Evolutionary conservation across 805 yeast species (phyloP).

Genomic region (Pichia sporocuriosa): DNA sequence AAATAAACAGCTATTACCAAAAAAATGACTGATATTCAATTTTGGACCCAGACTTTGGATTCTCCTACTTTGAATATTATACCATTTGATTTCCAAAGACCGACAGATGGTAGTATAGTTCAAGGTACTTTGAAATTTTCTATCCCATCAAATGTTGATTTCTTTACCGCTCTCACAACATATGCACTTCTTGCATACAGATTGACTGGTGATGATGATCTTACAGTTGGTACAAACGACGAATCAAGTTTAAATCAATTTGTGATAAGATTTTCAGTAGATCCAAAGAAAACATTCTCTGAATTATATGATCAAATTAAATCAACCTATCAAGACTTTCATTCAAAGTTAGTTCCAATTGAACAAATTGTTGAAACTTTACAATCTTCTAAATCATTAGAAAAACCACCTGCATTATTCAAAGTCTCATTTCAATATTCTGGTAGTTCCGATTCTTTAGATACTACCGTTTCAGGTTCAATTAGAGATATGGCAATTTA

Average conservation of each 20-base stretch:
- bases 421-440: constrained; percentile 50
- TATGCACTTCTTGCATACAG: constrained; percentile 69
- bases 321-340: constrained; percentile 32
- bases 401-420: constrained; percentile 56
- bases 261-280: constrained; percentile 54
- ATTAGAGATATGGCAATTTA: constrained; percentile 61
- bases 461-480: constrained; percentile 44
- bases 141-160: constrained; percentile 22
- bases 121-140: constrained; percentile 40
- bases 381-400: constrained; percentile 42
- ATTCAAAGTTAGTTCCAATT: constrained; percentile 38
- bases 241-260: constrained; percentile 39
- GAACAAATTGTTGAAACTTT: constrained; percentile 50
- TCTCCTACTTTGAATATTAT: constrained; percentile 80
- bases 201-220: constrained; percentile 90
- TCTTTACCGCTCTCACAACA: constrained; percentile 52
- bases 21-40: constrained; percentile 23
- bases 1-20: too few species aligned
- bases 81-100: constrained; percentile 83
- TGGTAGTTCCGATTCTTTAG: constrained; percentile 32
- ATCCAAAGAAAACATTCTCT: constrained; percentile 46
- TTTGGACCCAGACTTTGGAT: constrained; percentile 62
- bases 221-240: constrained; percentile 76
- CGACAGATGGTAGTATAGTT: constrained; percentile 58
- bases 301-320: constrained; percentile 44